Percentiles rank a stretch among this genome's conserved stretches.
Conservation (phyloP, 2,329 filamentous ascomycete species). For the Scortechinia acanthostroma region DNA sequence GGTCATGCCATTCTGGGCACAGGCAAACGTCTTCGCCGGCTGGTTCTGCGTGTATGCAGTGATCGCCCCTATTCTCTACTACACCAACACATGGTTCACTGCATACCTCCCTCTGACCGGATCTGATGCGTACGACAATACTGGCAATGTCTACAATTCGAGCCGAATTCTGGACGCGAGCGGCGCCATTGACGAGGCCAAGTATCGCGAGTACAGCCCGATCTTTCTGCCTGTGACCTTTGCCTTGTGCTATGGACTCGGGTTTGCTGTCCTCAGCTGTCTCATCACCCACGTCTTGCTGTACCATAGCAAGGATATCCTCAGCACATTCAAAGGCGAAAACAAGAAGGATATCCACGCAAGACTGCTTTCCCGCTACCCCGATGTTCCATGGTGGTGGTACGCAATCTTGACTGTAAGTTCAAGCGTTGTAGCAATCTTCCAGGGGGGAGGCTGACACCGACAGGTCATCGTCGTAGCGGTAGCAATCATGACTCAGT, state of each 20-base stretch:
- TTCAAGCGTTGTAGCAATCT: background rate
- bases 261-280: constrained; percentile 41
- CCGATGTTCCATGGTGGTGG: no score
- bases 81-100: constrained; percentile 19
- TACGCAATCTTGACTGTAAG: background rate
- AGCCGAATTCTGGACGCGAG: constrained; percentile 37
- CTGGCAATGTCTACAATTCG: constrained; percentile 39
- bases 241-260: constrained; percentile 36
- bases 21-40: constrained; percentile 16
- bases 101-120: constrained; percentile 49
- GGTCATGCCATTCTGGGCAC: constrained; percentile 18
- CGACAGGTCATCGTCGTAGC: background rate
- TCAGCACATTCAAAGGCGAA: no score
- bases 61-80: constrained; percentile 19
- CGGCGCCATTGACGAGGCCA: constrained; percentile 37
- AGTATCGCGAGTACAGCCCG: constrained; percentile 45
- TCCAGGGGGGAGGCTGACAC: background rate
- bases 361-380: background rate
- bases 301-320: constrained; percentile 31
- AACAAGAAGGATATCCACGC: no score
- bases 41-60: constrained; percentile 19
- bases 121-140: constrained; percentile 48
- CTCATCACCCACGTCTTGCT: constrained; percentile 26
- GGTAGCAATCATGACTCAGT: background rate
- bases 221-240: constrained; percentile 40